These are phyloP conservation scores for Ustilago trichophora DNA, from an alignment of 1,284 basidiomycete genomes.

Conservation along the genomic window DNA sequence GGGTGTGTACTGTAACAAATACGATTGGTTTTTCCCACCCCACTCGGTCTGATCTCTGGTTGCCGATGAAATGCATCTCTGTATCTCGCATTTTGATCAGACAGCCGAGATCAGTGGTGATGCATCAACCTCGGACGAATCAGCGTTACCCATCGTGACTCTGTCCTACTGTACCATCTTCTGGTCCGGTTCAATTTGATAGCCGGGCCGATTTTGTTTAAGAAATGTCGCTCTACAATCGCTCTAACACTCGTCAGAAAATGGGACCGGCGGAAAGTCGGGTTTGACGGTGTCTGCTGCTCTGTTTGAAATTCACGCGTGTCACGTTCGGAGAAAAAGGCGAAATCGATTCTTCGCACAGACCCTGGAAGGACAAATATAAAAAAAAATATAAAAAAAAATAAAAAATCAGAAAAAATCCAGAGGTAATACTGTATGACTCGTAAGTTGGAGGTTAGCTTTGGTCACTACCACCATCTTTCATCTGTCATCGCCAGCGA, in stretches of 20 bases:
- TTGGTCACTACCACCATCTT: constrained; percentile 1
- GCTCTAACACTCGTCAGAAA: background rate
- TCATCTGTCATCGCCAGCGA: background rate
- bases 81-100: too few relatives aligned
- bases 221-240: background rate
- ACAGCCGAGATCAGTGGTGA: constrained; percentile 1
- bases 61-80: too few relatives aligned
- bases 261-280: background rate
- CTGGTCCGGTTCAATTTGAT: background rate
- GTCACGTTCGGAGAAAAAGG: too few relatives aligned
- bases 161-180: background rate
- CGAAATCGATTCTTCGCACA: constrained; percentile 8
- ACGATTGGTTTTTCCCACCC: background rate
- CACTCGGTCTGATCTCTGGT: constrained; percentile 3
- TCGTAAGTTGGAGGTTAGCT: too few relatives aligned
- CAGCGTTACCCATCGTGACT: constrained; percentile 1
- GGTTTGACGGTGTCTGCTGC: constrained; percentile 23
- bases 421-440: too few relatives aligned
- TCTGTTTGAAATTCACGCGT: too few relatives aligned
- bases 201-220: background rate
- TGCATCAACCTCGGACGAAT: background rate
- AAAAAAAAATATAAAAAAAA: background rate
- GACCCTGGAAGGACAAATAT: constrained; percentile 24
- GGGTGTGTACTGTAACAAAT: background rate
- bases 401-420: too few relatives aligned